Conservation (phyloP, 2,329 filamentous ascomycete species). For the Colletotrichum coccodes region DNA sequence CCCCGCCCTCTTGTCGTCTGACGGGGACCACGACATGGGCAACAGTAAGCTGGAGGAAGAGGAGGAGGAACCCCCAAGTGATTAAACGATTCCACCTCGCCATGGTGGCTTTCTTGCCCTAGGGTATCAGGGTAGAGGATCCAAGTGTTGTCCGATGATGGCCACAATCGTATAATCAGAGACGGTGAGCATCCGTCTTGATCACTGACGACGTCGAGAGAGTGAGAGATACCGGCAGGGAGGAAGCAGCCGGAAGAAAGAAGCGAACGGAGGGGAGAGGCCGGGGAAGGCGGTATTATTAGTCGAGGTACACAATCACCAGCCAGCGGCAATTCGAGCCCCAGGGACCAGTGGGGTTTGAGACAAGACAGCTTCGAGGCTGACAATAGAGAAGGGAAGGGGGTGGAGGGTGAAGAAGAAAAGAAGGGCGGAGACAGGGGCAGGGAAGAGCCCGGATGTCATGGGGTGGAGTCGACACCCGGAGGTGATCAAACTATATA, state of each 20-base stretch:
- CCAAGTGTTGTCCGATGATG: not conserved
- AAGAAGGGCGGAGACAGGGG: conserved; percentile 20
- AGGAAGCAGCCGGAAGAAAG: conserved; percentile 4
- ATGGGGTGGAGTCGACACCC: conserved; percentile 17
- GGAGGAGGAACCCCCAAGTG: conserved; percentile 50
- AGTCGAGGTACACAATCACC: conserved; percentile 9
- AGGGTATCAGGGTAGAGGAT: not conserved
- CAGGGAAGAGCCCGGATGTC: conserved; percentile 20
- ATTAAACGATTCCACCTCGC: conserved; percentile 44
- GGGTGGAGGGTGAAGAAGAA: not conserved
- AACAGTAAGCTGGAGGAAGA: conserved; percentile 49
- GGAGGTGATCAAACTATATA: conserved; percentile 34
- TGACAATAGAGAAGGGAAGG: conserved; percentile 21
- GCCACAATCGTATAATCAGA: not conserved
- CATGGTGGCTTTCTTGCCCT: conserved; percentile 3
- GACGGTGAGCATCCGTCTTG: conserved; percentile 3
- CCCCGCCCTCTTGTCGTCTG: conserved; percentile 45
- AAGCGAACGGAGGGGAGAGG: not conserved
- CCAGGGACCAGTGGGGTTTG: conserved; percentile 27
- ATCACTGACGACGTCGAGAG: conserved; percentile 14
- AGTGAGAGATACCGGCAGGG: conserved; percentile 8
- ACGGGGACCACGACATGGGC: conserved; percentile 45
- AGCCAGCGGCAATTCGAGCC: conserved; percentile 5
- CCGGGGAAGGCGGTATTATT: conserved; percentile 10
- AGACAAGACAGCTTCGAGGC: conserved; percentile 23